Conservation (phyloP, 2,329 filamentous ascomycete genomes). For the Thielaviopsis populi region DNA sequence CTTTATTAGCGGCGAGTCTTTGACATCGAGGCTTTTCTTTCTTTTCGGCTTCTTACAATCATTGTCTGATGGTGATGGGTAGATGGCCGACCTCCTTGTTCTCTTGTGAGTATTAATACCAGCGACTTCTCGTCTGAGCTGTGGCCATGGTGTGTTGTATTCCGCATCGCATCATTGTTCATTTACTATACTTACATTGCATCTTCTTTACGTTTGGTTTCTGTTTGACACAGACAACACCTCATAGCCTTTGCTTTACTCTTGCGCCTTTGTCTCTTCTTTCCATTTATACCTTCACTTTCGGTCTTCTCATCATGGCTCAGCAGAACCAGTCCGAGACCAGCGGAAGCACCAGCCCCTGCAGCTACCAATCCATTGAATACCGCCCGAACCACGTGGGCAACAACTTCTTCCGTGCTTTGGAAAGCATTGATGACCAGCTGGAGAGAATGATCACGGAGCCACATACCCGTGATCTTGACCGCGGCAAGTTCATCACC, state of each 20-base stretch:
- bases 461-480: not conserved
- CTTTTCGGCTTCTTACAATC: not conserved
- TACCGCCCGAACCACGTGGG: not conserved
- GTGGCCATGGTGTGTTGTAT: not conserved
- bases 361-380: not conserved
- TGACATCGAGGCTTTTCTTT: not conserved
- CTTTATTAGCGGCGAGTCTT: too few species aligned
- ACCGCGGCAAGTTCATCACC: not conserved
- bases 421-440: not conserved
- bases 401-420: not conserved
- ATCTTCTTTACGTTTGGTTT: not conserved
- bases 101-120: not conserved
- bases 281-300: not conserved
- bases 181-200: not conserved
- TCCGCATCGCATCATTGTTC: not conserved
- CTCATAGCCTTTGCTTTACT: not conserved
- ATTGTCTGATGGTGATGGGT: not conserved
- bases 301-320: not conserved
- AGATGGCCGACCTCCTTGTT: not conserved
- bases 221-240: conserved; percentile 4
- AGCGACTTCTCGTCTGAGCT: not conserved
- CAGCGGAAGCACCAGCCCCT: not conserved
- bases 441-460: not conserved
- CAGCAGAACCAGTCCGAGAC: not conserved
- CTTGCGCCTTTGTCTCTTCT: not conserved